Conservation (phyloP, 2,329 filamentous ascomycete species). For the Gliomastix tumulicola region DNA sequence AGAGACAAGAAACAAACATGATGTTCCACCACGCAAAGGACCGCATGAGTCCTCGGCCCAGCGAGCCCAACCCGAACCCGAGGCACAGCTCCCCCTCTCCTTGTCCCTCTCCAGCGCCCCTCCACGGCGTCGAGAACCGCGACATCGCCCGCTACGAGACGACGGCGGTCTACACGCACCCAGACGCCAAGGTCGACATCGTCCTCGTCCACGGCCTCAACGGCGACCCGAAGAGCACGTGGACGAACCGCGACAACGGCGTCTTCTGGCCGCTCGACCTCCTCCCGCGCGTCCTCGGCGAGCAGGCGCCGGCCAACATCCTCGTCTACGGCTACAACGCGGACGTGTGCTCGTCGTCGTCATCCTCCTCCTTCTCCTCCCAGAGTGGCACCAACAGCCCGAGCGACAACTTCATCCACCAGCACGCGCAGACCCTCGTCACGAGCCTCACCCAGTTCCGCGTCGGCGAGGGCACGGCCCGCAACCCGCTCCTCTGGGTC, state of each 20-base stretch:
- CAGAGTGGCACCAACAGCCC: conserved; percentile 45
- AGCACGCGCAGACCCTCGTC: conserved; percentile 65
- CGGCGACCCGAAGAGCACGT: conserved; percentile 58
- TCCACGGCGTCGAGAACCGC: conserved; percentile 9
- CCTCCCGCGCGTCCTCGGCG: conserved; percentile 50
- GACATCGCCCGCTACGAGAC: conserved; percentile 43
- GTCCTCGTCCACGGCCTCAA: conserved; percentile 67
- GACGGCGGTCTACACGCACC: conserved; percentile 52
- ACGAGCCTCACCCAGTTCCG: conserved; percentile 57
- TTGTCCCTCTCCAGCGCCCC: too few relatives aligned
- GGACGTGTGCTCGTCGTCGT: conserved; percentile 50
- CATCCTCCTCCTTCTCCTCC: too few relatives aligned
- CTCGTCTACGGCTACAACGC: conserved; percentile 72
- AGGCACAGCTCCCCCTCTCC: too few relatives aligned
- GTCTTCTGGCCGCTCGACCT: conserved; percentile 66
- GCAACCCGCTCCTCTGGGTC: conserved; percentile 68
- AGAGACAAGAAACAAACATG: too few relatives aligned
- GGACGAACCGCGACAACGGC: conserved; percentile 47
- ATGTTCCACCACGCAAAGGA: too few relatives aligned
- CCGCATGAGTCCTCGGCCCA: too few relatives aligned
- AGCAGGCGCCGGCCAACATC: conserved; percentile 49
- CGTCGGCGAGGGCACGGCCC: conserved; percentile 45
- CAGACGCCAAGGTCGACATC: conserved; percentile 54
- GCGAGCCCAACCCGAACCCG: too few relatives aligned
- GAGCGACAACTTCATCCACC: conserved; percentile 60